Conservation (phyloP, 2,329 filamentous ascomycete species). For the Blumeria hordei region DNA sequence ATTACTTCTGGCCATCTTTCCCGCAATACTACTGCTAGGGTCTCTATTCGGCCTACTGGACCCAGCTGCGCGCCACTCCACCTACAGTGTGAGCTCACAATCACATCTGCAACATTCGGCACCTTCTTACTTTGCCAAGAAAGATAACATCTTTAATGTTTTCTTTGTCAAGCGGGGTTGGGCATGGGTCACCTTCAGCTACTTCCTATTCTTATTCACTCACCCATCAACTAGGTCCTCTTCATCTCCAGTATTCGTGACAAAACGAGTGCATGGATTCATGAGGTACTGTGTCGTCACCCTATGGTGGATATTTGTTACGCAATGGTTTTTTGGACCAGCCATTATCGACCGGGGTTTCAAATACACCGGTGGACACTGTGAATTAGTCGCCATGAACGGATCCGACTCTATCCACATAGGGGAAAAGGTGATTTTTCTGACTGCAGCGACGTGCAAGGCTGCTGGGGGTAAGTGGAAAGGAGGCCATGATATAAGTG, state of each 20-base stretch:
- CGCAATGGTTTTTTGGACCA: slow-evolving; percentile 92
- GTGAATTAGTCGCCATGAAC: slow-evolving; percentile 25
- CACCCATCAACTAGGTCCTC: slow-evolving; percentile 33
- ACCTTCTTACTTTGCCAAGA: slow-evolving; percentile 79
- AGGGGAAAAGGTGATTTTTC: slow-evolving; percentile 21
- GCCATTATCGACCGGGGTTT: slow-evolving; percentile 78
- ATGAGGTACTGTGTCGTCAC: slow-evolving; percentile 52
- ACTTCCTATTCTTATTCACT: slow-evolving; percentile 42
- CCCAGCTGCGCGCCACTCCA: slow-evolving; percentile 37
- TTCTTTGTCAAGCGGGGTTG: slow-evolving; percentile 91
- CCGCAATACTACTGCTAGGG: slow-evolving; percentile 53
- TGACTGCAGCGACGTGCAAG: slow-evolving; percentile 60
- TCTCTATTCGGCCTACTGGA: slow-evolving; percentile 60
- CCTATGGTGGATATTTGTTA: slow-evolving; percentile 58
- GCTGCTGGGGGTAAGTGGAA: slow-evolving; percentile 60
- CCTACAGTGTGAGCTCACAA: slow-evolving; percentile 37
- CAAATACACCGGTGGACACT: slow-evolving; percentile 65
- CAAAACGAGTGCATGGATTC: slow-evolving; percentile 29
- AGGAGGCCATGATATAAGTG: slow-evolving; percentile 90
- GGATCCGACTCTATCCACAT: slow-evolving; percentile 18
- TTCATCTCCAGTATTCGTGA: slow-evolving; percentile 17
- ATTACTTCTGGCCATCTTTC: slow-evolving; percentile 45
- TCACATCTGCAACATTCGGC: slow-evolving; percentile 35
- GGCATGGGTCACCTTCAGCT: slow-evolving; percentile 66
- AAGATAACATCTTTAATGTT: slow-evolving; percentile 77